A percentile compares a stretch with the other conserved stretches of the same genome.
Evolutionary conservation across 1,284 basidiomycete species (phyloP).

Genomic region (Apiotrichum montevideense): DNA sequence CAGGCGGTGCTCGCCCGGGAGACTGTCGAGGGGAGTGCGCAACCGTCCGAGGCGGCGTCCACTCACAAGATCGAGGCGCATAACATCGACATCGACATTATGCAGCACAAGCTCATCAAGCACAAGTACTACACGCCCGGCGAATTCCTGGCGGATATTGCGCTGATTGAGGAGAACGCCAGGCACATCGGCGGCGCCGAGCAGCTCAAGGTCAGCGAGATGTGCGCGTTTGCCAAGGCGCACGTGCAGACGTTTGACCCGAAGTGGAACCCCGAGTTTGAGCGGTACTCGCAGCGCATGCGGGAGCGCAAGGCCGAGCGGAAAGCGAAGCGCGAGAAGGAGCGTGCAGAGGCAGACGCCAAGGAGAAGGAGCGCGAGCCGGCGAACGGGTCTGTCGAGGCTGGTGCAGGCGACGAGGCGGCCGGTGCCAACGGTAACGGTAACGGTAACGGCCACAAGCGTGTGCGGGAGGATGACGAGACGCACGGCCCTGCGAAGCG

Average conservation of each 20-base stretch:
- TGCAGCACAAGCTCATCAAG: constrained; percentile 80
- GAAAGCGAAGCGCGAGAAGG: constrained; percentile 66
- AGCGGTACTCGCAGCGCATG: constrained; percentile 77
- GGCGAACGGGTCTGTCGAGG: not conserved
- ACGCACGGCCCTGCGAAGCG: constrained; percentile 54
- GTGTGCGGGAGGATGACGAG: constrained; percentile 19
- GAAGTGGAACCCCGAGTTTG: constrained; percentile 74
- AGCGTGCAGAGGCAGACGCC: constrained; percentile 49
- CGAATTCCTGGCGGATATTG: constrained; percentile 81
- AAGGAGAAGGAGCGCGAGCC: constrained; percentile 14
- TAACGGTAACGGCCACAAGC: constrained; percentile 20
- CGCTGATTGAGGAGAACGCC: constrained; percentile 85
- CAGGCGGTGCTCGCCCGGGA: not conserved
- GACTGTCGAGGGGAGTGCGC: not conserved
- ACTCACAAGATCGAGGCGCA: constrained; percentile 41
- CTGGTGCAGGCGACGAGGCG: constrained; percentile 1
- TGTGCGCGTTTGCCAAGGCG: constrained; percentile 80
- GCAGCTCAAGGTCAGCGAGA: constrained; percentile 74
- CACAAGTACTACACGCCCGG: constrained; percentile 80
- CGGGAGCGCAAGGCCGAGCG: constrained; percentile 55
- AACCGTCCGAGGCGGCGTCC: not conserved
- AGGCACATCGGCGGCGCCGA: constrained; percentile 61
- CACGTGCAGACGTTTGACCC: constrained; percentile 80
- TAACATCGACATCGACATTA: constrained; percentile 83
- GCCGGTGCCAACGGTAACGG: not conserved